Conservation (phyloP, 2,329 filamentous ascomycete genomes). For the Nannizziopsis arthrosporioides region DNA sequence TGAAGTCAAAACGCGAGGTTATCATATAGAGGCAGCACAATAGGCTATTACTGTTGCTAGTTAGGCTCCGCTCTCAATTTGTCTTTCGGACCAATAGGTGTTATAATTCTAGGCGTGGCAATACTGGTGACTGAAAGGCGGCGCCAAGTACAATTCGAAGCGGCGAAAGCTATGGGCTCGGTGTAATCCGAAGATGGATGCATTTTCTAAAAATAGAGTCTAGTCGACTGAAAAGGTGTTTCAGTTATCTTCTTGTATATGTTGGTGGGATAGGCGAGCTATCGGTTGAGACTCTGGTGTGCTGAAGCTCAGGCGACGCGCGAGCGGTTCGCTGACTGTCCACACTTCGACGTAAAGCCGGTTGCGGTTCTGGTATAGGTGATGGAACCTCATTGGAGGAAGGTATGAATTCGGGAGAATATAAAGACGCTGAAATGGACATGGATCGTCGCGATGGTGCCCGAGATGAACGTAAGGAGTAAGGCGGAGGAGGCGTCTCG, state of each 20-base stretch:
- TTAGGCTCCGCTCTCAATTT: too few species aligned
- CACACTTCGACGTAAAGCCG: conserved; percentile 17
- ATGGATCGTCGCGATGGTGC: conserved; percentile 20
- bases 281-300: background rate
- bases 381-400: conserved; percentile 8
- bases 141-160: too few species aligned
- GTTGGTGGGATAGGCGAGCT: conserved; percentile 1
- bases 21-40: too few species aligned
- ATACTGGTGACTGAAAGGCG: too few species aligned
- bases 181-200: too few species aligned
- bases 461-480: conserved; percentile 26
- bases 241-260: conserved; percentile 2
- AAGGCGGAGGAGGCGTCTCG: conserved; percentile 34
- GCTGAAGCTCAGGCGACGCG: background rate
- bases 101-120: too few species aligned
- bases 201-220: too few species aligned
- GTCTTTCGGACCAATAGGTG: too few species aligned
- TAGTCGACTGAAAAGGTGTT: background rate
- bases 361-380: conserved; percentile 22
- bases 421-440: conserved; percentile 25
- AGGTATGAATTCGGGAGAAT: conserved; percentile 10
- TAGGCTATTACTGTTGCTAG: too few species aligned
- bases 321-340: conserved; percentile 1
- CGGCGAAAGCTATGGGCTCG: too few species aligned
- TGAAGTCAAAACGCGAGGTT: too few species aligned